A percentile compares a stretch with the other conserved stretches of the same genome.
Conservation (phyloP, 2,329 filamentous ascomycete species). For the Paecilomyces niveus region DNA sequence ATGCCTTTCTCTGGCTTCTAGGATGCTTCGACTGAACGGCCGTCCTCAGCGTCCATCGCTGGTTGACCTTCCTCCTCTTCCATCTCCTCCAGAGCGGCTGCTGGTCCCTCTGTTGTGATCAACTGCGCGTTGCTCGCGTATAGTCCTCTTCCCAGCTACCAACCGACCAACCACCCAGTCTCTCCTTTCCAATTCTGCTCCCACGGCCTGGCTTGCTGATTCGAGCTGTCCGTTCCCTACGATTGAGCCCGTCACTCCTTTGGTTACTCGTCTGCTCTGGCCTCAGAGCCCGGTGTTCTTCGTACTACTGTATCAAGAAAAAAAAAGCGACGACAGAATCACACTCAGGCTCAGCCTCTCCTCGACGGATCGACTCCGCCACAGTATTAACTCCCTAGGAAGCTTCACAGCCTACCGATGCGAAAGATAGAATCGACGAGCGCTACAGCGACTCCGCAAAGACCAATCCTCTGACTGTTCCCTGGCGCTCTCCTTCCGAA, state of each 20-base stretch:
- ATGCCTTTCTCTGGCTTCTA: background rate
- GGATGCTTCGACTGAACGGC: background rate
- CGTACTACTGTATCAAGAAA: background rate
- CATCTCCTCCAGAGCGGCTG: background rate
- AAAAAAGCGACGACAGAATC: background rate
- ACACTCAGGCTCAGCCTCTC: background rate
- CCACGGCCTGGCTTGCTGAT: constrained; percentile 5
- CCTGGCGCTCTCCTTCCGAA: background rate
- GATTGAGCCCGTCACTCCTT: constrained; percentile 14
- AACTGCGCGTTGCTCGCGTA: background rate
- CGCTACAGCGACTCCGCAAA: background rate
- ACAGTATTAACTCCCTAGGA: background rate
- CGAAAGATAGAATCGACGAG: background rate
- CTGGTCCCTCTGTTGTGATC: background rate
- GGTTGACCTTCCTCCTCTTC: background rate
- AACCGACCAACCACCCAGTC: background rate
- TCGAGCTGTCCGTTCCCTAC: constrained; percentile 7
- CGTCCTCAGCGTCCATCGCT: background rate
- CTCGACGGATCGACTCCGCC: background rate
- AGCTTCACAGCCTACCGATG: background rate
- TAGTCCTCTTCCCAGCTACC: background rate
- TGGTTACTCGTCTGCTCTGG: constrained; percentile 8
- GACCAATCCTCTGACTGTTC: background rate
- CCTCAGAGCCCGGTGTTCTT: background rate
- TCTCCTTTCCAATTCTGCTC: background rate